Base-by-base conservation (phyloP, 73 alveolate species). In the Paramecium caudatum region DNA sequence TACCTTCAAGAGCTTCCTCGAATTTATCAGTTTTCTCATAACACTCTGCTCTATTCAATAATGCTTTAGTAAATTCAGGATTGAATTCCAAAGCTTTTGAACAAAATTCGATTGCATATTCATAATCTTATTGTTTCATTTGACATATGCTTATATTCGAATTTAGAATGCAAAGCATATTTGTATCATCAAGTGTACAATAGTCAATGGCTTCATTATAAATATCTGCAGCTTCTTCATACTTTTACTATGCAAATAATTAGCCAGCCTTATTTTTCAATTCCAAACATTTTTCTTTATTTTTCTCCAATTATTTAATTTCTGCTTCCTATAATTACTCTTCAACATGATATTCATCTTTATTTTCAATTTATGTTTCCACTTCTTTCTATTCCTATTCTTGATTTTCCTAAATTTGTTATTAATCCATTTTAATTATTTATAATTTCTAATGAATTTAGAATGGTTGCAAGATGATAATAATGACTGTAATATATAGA, bases 1-100 rank as follows among this genome's bases (percentile, higher is more conserved):
- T 85, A 86, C 93, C 93, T 86, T 86, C 93, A 16, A 86, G 34
- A 3, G 93, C 93, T 27, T 86, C 93, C 25, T 86, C 95, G 0
- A 41, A 21, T 82, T 91, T 91, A 25, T 90, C 92, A 7, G 80
- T 49, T 47, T 90, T 92, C 17, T 90, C 94, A 47, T 90, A 90
- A 17, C 82, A 39, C 6, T 61, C 84, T 19, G 90, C 90, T 47
- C 92, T 90, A 70, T 92, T 65, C 9, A 86, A 48, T 10, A 69
- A 61, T 27, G 92, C 94, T 39, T 91, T 91, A 12, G 30, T 55
- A 91, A 86, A 91, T 12, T 90, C 91, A 48, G 94, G 91, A 47
- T 91, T 90, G 9, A 70, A 61, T 61, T 69, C 88, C 4, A 91
- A 30, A 3, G 95, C 90, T 78, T 88, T 90, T 0, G 91, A 27